Base-by-base conservation (phyloP, 805 yeast species). In the Cyberlindnera sargentensis region DNA sequence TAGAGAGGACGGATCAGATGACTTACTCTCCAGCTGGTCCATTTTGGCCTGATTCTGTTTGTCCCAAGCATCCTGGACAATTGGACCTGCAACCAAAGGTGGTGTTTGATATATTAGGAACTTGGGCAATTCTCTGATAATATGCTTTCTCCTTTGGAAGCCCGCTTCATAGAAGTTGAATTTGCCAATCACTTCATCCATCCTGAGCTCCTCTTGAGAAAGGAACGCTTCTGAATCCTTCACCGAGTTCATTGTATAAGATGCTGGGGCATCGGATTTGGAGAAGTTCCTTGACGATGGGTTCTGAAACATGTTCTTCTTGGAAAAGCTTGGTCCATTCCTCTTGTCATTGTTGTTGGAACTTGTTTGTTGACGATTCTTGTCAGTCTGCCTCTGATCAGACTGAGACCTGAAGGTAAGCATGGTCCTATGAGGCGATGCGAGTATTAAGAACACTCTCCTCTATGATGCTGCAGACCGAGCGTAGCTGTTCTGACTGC, bases 31-130 rank as follows among this genome's bases (percentile, higher is more conserved):
- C 57, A 82, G 59, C 15, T 64, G 58, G 3, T 62, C 51, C 81
- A 89, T 74, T 46, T 66, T 68, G 30, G 64, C 62, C 57, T 90
- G 96, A 58, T 88, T 90, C n/a, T 68, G 61, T 29, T 62, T 61
- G 55, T 90, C 96, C 95, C 95, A 90, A 3, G 66, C 67, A 57
- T 77, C 76, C 43, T 60, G 66, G 1, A 37, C 26, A 23, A 60
- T 58, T 6, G 45, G 47, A 33, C 47, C 58, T n/a, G 58, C 59
- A 28, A 55, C 53, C 26, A 67, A 47, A 25, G 60, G 60, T 7
- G 72, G 69, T 34, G 63, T 54, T 45, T 67, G 71, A 23, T 62
- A 60, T 3, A 65, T 43, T 34, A 69, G 46, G 39, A 66, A 69
- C 34, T 61, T 60, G 4, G 74, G 73, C 4, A 57, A 30, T 4